phyloP scores from a whole-genome alignment of 129 eudicot species.

The Deinandra increscens region DNA sequence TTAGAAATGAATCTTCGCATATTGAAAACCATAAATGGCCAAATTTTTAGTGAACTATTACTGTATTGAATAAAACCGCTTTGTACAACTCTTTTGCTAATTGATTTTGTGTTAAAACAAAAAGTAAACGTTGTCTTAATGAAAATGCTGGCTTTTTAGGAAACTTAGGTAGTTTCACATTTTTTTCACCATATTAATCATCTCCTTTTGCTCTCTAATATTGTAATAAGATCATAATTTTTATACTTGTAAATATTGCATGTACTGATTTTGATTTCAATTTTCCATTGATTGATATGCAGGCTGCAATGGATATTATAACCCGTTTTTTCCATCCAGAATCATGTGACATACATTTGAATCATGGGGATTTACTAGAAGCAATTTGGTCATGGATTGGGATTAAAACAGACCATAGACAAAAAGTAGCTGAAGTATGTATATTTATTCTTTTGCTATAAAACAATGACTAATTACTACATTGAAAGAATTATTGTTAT shows the following conservation, averaged over 20 bases:
- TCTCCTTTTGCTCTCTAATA: not conserved
- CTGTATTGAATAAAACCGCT: not conserved
- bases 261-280: constrained; percentile 7
- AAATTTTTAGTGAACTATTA: not conserved
- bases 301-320: constrained; percentile 75
- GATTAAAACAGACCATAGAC: constrained; percentile 63
- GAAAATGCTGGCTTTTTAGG: not conserved
- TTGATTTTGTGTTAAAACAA: not conserved
- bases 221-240: not conserved
- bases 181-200: not conserved
- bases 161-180: not conserved
- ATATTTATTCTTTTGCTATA: not conserved
- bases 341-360: constrained; percentile 85
- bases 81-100: not conserved
- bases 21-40: not conserved
- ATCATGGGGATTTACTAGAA: constrained; percentile 79
- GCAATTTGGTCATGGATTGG: constrained; percentile 97
- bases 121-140: not conserved
- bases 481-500: not conserved
- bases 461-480: not conserved
- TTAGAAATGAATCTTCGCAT: not conserved
- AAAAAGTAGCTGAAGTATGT: constrained; percentile 87
- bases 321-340: constrained; percentile 65
- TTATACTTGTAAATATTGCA: not conserved
- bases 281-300: constrained; percentile 27